Evolutionary conservation across 192 early-diverging fungal species (phyloP), one percentile per base, ranked within the genome.

Genomic region (Coemansia asiatica): DNA sequence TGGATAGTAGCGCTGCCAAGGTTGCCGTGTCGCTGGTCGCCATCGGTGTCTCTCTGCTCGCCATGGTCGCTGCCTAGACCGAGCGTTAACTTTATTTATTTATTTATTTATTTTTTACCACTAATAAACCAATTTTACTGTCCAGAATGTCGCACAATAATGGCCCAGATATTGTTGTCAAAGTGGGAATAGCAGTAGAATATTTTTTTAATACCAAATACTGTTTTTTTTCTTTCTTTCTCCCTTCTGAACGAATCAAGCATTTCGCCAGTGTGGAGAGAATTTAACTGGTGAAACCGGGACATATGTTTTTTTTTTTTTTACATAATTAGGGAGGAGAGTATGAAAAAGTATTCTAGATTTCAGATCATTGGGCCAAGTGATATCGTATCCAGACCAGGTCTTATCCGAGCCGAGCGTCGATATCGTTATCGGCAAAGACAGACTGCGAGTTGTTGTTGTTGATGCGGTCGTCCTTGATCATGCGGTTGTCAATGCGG

Each of bases 401-500:
- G n/a, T n/a, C n/a, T 61, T 73, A 85, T 6, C 84, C 84, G 23
- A 85, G 67, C 18, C 72, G 74, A 19, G 73, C 25, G 49, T 76
- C 72, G 5, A 75, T 33, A 38, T 81, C 72, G n/a, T 53, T 36
- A 1, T 64, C 56, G 48, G 25, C 27, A 65, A 75, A 83, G 16
- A 64, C 73, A 44, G 77, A 81, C n/a, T 58, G 16, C 5, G 63
- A 33, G n/a, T n/a, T n/a, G 23, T 63, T 33, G 35, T 56, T 29
- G 53, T 79, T 83, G 19, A 66, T 55, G 33, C 85, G 78, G 28
- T 84, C 84, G 67, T 87, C 85, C 60, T 84, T 87, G 61, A 84
- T 59, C 66, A 87, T 85, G 73, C 87, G 84, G 57, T 74, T 75
- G 58, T 90, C 87, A 62, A 92, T 75, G 60, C 96, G 89, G 19